Conservation (phyloP, 306 rosid species). For the Vicia sativa region DNA sequence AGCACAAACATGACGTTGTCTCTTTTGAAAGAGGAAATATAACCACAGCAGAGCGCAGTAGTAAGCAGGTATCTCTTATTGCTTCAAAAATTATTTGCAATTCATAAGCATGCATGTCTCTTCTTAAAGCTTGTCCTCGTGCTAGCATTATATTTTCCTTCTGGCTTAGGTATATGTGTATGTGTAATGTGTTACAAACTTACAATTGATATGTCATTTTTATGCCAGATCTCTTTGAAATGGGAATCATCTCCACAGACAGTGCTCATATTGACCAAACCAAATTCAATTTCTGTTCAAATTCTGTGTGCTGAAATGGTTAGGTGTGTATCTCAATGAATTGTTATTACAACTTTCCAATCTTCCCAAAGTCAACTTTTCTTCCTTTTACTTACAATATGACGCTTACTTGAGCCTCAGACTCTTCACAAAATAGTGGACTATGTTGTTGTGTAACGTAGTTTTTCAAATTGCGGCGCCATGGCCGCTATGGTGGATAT, state of each 20-base stretch:
- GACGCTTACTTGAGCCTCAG: constrained; percentile 27
- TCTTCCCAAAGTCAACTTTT: constrained; percentile 29
- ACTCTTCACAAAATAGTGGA: constrained; percentile 25
- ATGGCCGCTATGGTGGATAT: too few species aligned
- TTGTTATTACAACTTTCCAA: constrained; percentile 21
- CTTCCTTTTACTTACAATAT: constrained; percentile 9
- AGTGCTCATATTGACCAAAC: constrained; percentile 88
- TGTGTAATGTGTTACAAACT: constrained; percentile 4
- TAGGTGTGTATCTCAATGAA: constrained; percentile 57
- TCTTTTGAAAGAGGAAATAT: constrained; percentile 96
- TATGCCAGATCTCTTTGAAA: constrained; percentile 86
- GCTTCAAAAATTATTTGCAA: constrained; percentile 11
- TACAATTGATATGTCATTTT: constrained; percentile 43
- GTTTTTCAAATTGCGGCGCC: too few species aligned
- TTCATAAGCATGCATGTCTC: constrained; percentile 6
- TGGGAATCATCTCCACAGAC: constrained; percentile 95
- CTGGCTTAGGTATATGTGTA: neutral
- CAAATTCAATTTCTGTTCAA: constrained; percentile 85
- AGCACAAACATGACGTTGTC: constrained; percentile 88
- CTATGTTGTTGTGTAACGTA: neutral
- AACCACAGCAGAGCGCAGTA: constrained; percentile 94
- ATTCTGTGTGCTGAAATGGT: constrained; percentile 84
- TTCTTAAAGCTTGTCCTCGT: neutral
- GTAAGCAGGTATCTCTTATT: constrained; percentile 77
- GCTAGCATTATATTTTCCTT: too few species aligned